A percentile compares a stretch with the other conserved stretches of the same genome.
These are phyloP conservation scores for Ulota crispa DNA, from an alignment of 225 moss, liverwort and hornwort species.

Conservation along the genomic window DNA sequence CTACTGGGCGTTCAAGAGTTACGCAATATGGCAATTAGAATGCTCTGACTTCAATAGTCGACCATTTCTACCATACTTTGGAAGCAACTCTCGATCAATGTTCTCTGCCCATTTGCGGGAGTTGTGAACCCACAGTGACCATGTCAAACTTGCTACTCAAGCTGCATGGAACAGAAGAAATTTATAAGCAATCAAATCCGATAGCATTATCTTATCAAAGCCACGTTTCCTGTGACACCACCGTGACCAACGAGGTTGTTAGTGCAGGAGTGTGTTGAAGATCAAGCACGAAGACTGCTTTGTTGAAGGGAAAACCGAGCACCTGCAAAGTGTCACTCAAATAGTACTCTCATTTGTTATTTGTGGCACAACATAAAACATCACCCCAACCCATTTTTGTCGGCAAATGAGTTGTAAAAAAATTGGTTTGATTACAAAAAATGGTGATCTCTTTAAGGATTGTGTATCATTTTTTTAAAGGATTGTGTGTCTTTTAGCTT, in stretches of 20 bases:
- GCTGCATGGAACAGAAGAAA: background rate
- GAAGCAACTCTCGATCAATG: too few relatives aligned
- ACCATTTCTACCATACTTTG: background rate
- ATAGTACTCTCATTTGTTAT: background rate
- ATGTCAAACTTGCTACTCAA: background rate
- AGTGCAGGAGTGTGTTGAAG: background rate
- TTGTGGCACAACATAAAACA: background rate
- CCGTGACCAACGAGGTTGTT: too few relatives aligned
- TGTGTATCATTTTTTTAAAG: too few relatives aligned
- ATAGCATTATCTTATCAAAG: conserved; percentile 38
- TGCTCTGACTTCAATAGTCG: background rate
- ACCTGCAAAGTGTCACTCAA: background rate
- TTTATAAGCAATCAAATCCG: background rate
- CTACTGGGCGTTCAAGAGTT: too few relatives aligned
- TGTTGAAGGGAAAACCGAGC: background rate
- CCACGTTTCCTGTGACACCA: too few relatives aligned
- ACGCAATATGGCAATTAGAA: background rate
- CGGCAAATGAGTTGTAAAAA: too few relatives aligned
- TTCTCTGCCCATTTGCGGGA: background rate
- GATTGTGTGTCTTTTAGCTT: too few relatives aligned
- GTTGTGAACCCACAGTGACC: background rate
- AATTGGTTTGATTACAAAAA: too few relatives aligned
- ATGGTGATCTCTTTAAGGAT: too few relatives aligned
- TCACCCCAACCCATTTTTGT: too few relatives aligned
- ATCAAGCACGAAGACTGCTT: too few relatives aligned